Conservation (phyloP, 202 grass and related monocot genomes). For the Carex sylvatica region DNA sequence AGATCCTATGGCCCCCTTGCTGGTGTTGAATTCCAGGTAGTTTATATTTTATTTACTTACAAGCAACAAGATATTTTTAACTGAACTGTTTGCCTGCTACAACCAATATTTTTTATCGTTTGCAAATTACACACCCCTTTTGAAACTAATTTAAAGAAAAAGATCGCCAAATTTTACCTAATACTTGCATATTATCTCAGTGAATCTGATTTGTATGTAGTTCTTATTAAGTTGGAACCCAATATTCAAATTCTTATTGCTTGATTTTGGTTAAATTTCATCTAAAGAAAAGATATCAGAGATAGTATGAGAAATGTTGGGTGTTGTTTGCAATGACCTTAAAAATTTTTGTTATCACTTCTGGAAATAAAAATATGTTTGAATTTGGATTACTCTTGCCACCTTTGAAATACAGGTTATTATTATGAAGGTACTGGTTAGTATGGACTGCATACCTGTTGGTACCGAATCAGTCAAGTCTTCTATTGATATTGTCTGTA, state of each 20-base stretch:
- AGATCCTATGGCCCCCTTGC: slow-evolving; percentile 68
- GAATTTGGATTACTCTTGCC: background rate
- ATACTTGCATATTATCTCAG: slow-evolving; percentile 3
- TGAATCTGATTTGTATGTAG: background rate
- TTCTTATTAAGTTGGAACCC: background rate
- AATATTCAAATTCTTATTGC: background rate
- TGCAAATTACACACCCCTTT: background rate
- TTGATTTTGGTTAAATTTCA: background rate
- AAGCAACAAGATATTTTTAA: background rate
- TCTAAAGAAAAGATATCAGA: background rate
- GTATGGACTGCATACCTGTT: background rate
- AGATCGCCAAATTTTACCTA: background rate
- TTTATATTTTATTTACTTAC: background rate
- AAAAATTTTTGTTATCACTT: background rate
- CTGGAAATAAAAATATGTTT: background rate
- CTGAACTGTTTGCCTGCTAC: background rate
- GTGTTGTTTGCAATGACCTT: background rate
- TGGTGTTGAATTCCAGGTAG: slow-evolving; percentile 95
- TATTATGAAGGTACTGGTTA: background rate
- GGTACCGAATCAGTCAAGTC: background rate
- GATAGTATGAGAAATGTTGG: background rate
- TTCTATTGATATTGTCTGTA: background rate
- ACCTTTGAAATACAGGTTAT: background rate
- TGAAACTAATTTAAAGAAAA: background rate
- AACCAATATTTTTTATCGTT: background rate